Evolutionary conservation across 106 monocot genomes (phyloP), one percentile per base, ranked within the genome.

Genomic region (Dioscorea zingiberensis): DNA sequence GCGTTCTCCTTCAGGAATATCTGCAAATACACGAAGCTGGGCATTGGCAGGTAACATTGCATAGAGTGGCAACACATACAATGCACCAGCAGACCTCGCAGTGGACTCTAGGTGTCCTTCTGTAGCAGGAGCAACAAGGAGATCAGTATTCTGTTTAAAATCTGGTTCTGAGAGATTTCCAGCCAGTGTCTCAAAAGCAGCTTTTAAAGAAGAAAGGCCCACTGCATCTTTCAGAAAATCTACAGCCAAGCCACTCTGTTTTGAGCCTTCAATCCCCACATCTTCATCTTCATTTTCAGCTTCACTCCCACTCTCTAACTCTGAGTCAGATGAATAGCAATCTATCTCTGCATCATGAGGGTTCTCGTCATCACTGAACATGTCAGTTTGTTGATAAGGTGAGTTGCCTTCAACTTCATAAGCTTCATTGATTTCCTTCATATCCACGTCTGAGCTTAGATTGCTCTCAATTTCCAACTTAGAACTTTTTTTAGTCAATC

Each of bases 51-150:
- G 89, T 30, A 98, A 64, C 86, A 93, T 98, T 45, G 97, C 88
- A 78, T 98, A 98, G 56, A 98, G 82, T 57, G 97, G 97, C 67
- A 98, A 83, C 22, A 92, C 82, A 63, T 73, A 66, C 54, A 98
- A 71, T 19, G 74, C 63, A 66, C 81, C 73, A 58, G 44, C 18
- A 69, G 65, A 23, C 21, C 44, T 32, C 69, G 55, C 4, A 15
- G 22, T 54, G 27, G 58, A 44, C 63, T 72, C 61, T 49, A 26
- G 12, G 38, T 54, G 22, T 59, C 48, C 72, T 60, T 72, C 69
- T 14, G 25, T 22, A 18, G 45, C n/a, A 62, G 30, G 55, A 69
- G 47, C 12, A 59, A 54, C 26, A 68, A 29, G 60, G 58, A 29
- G 16, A 68, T 21, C 68, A 59, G 70, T 54, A 21, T 57, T 46